Conservation (phyloP, 352 stramenopile genomes). For the Peronospora destructor region DNA sequence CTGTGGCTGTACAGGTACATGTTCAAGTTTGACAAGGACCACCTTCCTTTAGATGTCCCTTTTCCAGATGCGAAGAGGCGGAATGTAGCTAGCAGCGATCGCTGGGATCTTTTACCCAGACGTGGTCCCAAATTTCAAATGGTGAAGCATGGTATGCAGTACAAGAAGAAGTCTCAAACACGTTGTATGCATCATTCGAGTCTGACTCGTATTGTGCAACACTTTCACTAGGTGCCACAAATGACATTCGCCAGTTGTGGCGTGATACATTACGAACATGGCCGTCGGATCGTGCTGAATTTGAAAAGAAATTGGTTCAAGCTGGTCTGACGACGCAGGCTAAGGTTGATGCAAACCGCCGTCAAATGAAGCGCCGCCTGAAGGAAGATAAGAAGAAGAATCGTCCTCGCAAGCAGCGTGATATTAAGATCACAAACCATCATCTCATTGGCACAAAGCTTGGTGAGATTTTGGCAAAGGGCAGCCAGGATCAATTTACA, state of each 20-base stretch:
- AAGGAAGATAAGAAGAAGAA: constrained; percentile 83
- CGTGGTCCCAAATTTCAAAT: constrained; percentile 69
- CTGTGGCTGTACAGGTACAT: constrained; percentile 40
- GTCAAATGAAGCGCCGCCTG: constrained; percentile 70
- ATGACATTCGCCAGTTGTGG: constrained; percentile 82
- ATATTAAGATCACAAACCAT: constrained; percentile 88
- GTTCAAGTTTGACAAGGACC: constrained; percentile 81
- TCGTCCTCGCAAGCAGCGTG: constrained; percentile 68
- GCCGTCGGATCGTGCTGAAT: constrained; percentile 65
- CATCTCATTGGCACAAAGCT: constrained; percentile 84
- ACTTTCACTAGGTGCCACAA: constrained; percentile 51
- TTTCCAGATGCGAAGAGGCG: constrained; percentile 66
- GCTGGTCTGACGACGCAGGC: constrained; percentile 75
- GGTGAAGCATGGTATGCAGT: constrained; percentile 58
- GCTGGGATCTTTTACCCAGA: constrained; percentile 66
- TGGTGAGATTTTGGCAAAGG: constrained; percentile 75
- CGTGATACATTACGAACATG: constrained; percentile 65
- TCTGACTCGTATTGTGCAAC: constrained; percentile 4
- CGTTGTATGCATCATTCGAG: not conserved
- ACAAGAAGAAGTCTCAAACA: not conserved
- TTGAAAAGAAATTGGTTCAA: constrained; percentile 76
- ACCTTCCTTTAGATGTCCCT: constrained; percentile 68
- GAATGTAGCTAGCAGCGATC: constrained; percentile 55
- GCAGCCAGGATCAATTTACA: constrained; percentile 68
- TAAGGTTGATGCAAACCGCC: constrained; percentile 73